A percentile compares a stretch with the other conserved stretches of the same genome.
phyloP scores from a whole-genome alignment of 192 early-diverging fungal genomes.

The Oehlia diaphana region DNA sequence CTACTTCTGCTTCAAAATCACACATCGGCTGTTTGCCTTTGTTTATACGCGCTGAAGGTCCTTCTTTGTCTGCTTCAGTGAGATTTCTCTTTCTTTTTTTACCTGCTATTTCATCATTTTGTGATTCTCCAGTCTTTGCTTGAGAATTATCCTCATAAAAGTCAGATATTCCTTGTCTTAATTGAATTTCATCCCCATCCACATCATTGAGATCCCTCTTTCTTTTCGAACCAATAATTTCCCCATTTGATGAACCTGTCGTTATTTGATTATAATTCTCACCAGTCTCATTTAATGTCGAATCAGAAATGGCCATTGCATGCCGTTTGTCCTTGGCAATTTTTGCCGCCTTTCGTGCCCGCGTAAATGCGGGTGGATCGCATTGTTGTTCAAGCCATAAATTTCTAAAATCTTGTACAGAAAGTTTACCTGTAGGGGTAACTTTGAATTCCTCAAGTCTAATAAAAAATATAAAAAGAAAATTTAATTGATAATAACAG shows the following conservation, averaged over 20 bases:
- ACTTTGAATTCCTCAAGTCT: slow-evolving; percentile 79
- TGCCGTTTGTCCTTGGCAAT: slow-evolving; percentile 34
- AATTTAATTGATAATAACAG: neutral
- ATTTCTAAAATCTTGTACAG: slow-evolving; percentile 77
- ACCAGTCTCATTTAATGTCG: slow-evolving; percentile 20
- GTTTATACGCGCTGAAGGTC: slow-evolving; percentile 39
- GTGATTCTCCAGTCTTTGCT: neutral
- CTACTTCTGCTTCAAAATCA: slow-evolving; percentile 26
- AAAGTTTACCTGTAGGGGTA: slow-evolving; percentile 75
- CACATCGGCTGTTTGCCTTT: slow-evolving; percentile 32
- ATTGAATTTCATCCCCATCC: slow-evolving; percentile 36
- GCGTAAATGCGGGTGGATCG: slow-evolving; percentile 84
- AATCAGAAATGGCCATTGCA: neutral
- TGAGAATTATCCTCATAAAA: neutral
- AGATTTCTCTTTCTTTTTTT: slow-evolving; percentile 32
- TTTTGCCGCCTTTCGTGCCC: slow-evolving; percentile 48
- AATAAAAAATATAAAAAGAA: slow-evolving; percentile 11
- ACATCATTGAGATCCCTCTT: slow-evolving; percentile 30
- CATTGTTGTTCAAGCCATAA: slow-evolving; percentile 80
- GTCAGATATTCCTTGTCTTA: neutral
- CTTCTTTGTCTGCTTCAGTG: slow-evolving; percentile 29
- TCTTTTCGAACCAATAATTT: slow-evolving; percentile 32
- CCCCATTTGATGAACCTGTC: slow-evolving; percentile 9
- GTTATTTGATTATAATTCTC: slow-evolving; percentile 33
- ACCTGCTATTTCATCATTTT: slow-evolving; percentile 29